Evolutionary conservation across 352 stramenopile genomes (phyloP), one percentile per base, ranked within the genome.

Genomic region (Plasmopara muralis): DNA sequence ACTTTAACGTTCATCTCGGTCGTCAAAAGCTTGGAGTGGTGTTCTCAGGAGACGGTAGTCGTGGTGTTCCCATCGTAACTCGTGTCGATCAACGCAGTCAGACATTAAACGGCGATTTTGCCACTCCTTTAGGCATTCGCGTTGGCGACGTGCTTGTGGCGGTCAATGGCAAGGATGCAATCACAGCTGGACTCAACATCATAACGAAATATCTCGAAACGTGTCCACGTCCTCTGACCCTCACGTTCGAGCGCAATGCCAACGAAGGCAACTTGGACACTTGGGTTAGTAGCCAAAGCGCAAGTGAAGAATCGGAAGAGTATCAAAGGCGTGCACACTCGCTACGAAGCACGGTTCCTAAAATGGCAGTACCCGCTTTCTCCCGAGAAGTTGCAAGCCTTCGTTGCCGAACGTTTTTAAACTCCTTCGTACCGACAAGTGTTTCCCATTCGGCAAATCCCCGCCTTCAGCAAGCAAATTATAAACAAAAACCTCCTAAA

Each of bases 231-330:
- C 73, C 73, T 15, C 25, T 81, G 39, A 69, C 49, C 20, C 55
- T 88, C 42, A 86, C 66, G 5, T 85, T 88, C 15, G 70, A 86
- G 53, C 77, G 74, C 13, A 35, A 56, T 8, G 39, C 44, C 18
- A 69, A 66, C 35, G 53, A 68, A 29, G 53, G 43, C 14, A 28
- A 55, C 43, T 6, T 37, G 14, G 46, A 53, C 15, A 39, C 37
- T 4, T 60, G 38, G 43, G 38, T 53, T 54, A 29, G 29, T 40
- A 53, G 34, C 7, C 62, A 70, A 54, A 35, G 6, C n/a, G 30
- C 52, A 16, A 66, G 52, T 29, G 52, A 70, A 42, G 39, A 60
- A 30, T 52, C 57, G n/a, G 31, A 38, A 16, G 52, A 66, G 37
- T 20, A 60, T 38, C n/a, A 9, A 29, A 53, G 31, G 44, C 25